Conservation (phyloP, 2,329 filamentous ascomycete genomes). For the Aspergillus novofumigatus region DNA sequence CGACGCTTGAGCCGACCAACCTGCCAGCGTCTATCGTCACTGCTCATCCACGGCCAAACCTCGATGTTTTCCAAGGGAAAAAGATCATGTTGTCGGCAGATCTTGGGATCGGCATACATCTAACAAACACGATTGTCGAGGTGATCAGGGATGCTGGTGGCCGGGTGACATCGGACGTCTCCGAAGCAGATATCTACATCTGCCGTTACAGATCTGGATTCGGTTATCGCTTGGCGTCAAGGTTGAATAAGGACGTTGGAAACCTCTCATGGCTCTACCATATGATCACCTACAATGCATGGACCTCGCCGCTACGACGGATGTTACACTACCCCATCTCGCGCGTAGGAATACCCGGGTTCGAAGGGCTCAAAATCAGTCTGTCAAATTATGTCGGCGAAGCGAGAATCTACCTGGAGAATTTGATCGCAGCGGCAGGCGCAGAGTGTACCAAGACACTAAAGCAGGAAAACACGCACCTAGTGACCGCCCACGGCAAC, state of each 20-base stretch:
- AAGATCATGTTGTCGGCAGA: conserved; percentile 74
- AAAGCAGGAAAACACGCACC: conserved; percentile 91
- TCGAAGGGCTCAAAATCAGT: conserved; percentile 72
- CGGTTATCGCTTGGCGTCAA: conserved; percentile 73
- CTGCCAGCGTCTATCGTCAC: conserved; percentile 30
- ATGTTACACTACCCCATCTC: conserved; percentile 89
- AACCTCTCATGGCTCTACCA: conserved; percentile 93
- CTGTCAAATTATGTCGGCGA: conserved; percentile 97
- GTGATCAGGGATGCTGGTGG: conserved; percentile 72
- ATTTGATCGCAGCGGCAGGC: conserved; percentile 77
- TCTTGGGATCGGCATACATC: conserved; percentile 63
- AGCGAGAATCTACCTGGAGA: conserved; percentile 87
- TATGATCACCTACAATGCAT: conserved; percentile 81
- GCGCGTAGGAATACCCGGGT: conserved; percentile 71
- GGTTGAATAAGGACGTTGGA: conserved; percentile 75
- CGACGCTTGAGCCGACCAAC: conserved; percentile 47
- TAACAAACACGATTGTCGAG: conserved; percentile 63
- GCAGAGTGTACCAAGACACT: conserved; percentile 92
- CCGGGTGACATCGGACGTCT: conserved; percentile 59
- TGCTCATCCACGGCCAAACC: conserved; percentile 43
- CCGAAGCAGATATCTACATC: conserved; percentile 75
- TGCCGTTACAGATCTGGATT: conserved; percentile 80
- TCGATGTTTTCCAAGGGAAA: conserved; percentile 72
- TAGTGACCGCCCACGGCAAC: conserved; percentile 82
- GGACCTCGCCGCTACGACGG: conserved; percentile 78